These are phyloP conservation scores for Umbelopsis vinacea DNA, from an alignment of 192 early-diverging fungal species.

Conservation along the genomic window DNA sequence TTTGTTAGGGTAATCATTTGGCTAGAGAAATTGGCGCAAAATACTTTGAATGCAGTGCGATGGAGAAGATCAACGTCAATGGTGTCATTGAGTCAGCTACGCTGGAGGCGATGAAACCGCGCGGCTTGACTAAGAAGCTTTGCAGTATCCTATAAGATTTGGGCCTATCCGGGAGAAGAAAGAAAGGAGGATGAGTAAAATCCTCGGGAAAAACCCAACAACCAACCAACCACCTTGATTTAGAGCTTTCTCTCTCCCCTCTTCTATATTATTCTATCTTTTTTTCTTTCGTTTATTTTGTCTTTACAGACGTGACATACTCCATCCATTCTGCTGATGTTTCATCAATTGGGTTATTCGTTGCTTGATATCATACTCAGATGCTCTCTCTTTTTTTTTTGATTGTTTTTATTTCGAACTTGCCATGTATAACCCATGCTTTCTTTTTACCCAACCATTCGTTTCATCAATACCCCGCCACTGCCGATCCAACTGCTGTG, in stretches of 20 bases:
- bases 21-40: conserved; percentile 50
- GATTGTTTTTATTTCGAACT: too few species aligned
- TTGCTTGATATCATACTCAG: too few species aligned
- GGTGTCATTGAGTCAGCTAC: conserved; percentile 55
- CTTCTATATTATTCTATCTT: not conserved
- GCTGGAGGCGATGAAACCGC: conserved; percentile 43
- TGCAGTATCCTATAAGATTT: conserved; percentile 44
- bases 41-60: conserved; percentile 60
- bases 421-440: conserved; percentile 16
- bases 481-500: conserved; percentile 10
- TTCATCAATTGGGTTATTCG: not conserved
- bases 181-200: not conserved
- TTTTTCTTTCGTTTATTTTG: not conserved
- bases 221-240: not conserved
- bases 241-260: not conserved
- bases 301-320: not conserved
- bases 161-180: not conserved
- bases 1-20: conserved; percentile 44
- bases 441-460: not conserved
- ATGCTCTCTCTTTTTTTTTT: too few species aligned
- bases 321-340: not conserved
- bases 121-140: conserved; percentile 43
- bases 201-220: not conserved
- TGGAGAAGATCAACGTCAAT: conserved; percentile 42
- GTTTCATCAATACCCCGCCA: conserved; percentile 17